Conservation (phyloP, 768 basidiomycete genomes). For the Boletales sp. region DNA sequence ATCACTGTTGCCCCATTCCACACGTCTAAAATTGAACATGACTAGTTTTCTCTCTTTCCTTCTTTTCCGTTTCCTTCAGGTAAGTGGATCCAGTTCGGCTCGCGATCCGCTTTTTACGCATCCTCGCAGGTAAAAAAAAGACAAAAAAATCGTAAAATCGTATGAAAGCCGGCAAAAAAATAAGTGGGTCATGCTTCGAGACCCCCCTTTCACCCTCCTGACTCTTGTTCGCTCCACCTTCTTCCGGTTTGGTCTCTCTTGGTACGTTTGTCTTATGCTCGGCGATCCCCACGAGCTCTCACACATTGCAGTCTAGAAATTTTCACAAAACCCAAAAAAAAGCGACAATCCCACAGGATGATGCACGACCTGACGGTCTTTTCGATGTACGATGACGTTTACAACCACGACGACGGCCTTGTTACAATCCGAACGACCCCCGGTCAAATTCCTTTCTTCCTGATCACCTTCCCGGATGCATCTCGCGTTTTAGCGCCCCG, state of each 20-base stretch:
- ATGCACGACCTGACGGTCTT: not conserved
- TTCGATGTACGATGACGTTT: not conserved
- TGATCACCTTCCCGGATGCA: not conserved
- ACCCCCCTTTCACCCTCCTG: not conserved
- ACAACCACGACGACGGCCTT: not conserved
- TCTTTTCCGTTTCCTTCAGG: not conserved
- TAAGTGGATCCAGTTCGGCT: not conserved
- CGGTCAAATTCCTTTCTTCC: not conserved
- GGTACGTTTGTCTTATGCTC: not conserved
- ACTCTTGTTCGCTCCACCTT: not conserved
- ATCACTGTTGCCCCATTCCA: no score
- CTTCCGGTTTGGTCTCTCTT: not conserved
- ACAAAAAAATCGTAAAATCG: not conserved
- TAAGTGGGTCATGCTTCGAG: not conserved
- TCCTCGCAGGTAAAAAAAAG: not conserved
- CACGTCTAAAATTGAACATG: not conserved
- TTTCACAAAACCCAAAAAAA: not conserved
- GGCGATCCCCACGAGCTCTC: not conserved
- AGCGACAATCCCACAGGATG: constrained; percentile 2
- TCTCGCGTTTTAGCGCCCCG: constrained; percentile 4
- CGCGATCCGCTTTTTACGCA: not conserved
- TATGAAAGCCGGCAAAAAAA: not conserved
- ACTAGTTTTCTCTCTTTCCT: not conserved
- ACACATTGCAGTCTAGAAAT: not conserved
- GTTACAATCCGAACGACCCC: not conserved